These are phyloP conservation scores for Dothistroma pini DNA, from an alignment of 2,329 filamentous ascomycete genomes.

Conservation along the genomic window DNA sequence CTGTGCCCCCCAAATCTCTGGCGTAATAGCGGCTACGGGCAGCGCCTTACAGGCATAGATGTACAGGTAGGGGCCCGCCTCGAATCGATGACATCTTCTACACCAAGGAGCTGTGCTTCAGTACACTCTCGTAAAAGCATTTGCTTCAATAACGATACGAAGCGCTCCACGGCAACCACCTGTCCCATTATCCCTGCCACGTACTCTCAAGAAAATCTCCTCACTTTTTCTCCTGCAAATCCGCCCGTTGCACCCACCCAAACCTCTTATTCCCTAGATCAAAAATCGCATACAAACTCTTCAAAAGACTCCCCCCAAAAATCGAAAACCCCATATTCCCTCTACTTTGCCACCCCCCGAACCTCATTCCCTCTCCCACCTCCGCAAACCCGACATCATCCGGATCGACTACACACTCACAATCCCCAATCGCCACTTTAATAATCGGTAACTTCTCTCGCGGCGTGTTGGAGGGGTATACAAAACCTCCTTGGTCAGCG, in stretches of 20 bases:
- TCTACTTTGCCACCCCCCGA: slow-evolving; percentile 63
- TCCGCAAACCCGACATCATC: slow-evolving; percentile 60
- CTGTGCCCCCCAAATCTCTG: background rate
- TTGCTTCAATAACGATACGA: too few species aligned
- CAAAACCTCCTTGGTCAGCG: slow-evolving; percentile 47
- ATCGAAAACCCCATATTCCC: slow-evolving; percentile 60
- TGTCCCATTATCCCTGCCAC: background rate
- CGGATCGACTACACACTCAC: slow-evolving; percentile 58
- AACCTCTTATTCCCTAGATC: slow-evolving; percentile 58
- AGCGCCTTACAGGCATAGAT: too few species aligned
- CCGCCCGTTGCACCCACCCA: slow-evolving; percentile 51
- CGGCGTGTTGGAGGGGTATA: slow-evolving; percentile 56
- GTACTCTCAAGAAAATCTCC: background rate
- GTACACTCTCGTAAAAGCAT: too few species aligned
- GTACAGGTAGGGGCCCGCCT: too few species aligned
- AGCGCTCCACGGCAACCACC: background rate
- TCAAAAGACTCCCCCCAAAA: slow-evolving; percentile 61
- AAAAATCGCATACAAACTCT: slow-evolving; percentile 63
- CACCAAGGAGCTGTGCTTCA: too few species aligned
- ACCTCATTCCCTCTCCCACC: slow-evolving; percentile 54
- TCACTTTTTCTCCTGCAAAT: slow-evolving; percentile 7
- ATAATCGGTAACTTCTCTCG: slow-evolving; percentile 56
- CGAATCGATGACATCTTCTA: too few species aligned
- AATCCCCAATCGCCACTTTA: slow-evolving; percentile 60
- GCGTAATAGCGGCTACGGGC: too few species aligned